Evolutionary conservation across 768 basidiomycete species (phyloP).

Genomic region (Podaxis rugospora): DNA sequence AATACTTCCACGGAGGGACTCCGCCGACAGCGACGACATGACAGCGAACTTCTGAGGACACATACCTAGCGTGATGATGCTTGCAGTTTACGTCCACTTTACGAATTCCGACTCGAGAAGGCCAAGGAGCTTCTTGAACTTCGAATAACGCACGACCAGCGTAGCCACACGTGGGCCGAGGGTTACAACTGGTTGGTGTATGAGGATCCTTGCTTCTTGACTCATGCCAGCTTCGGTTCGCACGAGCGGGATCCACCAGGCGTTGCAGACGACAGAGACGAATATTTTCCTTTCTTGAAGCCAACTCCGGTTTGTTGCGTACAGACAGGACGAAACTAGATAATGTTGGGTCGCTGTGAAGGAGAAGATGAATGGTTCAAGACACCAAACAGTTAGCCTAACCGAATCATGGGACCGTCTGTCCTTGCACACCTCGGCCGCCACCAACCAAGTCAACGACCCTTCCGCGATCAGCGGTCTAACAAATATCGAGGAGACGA

Average conservation of each 20-base stretch:
- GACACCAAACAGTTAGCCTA: background rate
- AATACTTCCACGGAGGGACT: too few relatives aligned
- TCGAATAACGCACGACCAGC: constrained; percentile 17
- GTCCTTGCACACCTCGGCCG: constrained; percentile 14
- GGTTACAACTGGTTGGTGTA: background rate
- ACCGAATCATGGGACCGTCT: background rate
- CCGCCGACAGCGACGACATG: constrained; percentile 13
- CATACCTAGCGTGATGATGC: constrained; percentile 20
- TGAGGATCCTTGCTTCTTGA: background rate
- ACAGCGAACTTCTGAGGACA: constrained; percentile 15
- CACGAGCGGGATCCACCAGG: background rate
- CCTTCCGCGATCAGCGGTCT: constrained; percentile 25
- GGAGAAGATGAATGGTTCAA: too few relatives aligned
- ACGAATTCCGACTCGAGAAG: constrained; percentile 13
- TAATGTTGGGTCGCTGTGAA: background rate
- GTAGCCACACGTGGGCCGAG: background rate
- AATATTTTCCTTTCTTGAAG: background rate
- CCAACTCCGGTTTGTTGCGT: background rate
- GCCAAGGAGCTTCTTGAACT: constrained; percentile 21
- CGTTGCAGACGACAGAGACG: background rate
- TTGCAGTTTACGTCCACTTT: background rate
- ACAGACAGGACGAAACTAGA: background rate
- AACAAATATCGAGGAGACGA: background rate
- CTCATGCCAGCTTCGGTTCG: too few relatives aligned
- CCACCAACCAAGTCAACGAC: constrained; percentile 24